Conservation (phyloP, 495 filamentous ascomycete species). For the Hypoxylon lenormandii region DNA sequence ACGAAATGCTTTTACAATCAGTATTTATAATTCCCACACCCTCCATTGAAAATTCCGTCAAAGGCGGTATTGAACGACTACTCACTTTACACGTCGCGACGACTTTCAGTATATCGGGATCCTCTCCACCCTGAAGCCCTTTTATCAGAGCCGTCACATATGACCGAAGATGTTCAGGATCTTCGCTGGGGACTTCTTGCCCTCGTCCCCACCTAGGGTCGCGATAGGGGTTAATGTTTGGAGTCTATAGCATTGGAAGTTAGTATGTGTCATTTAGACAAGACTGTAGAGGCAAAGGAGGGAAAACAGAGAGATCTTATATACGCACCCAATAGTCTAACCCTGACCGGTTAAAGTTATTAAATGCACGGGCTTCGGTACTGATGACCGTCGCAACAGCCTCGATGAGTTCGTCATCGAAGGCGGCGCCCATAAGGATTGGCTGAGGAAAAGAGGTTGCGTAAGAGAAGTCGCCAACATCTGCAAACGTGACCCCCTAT, state of each 20-base stretch:
- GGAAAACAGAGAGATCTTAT: not conserved
- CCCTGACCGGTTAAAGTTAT: conserved; percentile 66
- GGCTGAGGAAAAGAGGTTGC: conserved; percentile 72
- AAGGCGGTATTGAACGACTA: not conserved
- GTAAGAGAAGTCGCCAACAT: conserved; percentile 65
- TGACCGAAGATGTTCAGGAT: conserved; percentile 64
- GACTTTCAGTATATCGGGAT: conserved; percentile 56
- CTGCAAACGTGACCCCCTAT: conserved; percentile 60
- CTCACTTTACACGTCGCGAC: conserved; percentile 65
- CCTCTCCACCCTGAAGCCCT: conserved; percentile 68
- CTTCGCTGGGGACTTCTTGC: conserved; percentile 72
- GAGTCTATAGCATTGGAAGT: conserved; percentile 49
- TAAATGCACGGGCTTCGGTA: conserved; percentile 72
- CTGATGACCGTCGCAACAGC: conserved; percentile 67
- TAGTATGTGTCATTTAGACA: conserved; percentile 17
- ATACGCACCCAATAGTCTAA: conserved; percentile 64
- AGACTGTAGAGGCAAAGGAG: not conserved
- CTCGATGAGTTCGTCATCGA: conserved; percentile 70
- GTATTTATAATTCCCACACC: not conserved
- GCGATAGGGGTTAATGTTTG: conserved; percentile 72
- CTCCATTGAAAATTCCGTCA: no score
- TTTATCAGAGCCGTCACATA: conserved; percentile 69
- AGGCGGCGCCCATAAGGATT: conserved; percentile 68
- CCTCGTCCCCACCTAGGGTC: conserved; percentile 71
- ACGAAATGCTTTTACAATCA: conserved; percentile 61